Evolutionary conservation across 768 basidiomycete species (phyloP).

Genomic region (Rhizopogon rudus): DNA sequence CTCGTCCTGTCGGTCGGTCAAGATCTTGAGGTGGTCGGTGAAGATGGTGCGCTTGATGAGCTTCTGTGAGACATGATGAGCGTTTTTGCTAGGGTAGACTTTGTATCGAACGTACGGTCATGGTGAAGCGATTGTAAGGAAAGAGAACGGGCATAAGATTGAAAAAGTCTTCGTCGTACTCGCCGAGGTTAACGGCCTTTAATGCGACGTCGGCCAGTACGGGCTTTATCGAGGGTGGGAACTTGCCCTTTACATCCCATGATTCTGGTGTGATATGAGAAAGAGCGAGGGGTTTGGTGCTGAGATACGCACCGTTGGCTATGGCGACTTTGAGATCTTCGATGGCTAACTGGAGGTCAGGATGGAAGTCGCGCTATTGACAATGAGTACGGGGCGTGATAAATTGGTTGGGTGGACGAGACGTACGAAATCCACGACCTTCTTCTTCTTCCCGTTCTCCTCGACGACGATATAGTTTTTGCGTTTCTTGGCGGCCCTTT

Average conservation of each 20-base stretch:
- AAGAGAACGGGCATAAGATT: constrained; percentile 82
- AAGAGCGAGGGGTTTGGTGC: neutral
- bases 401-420: neutral
- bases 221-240: constrained; percentile 78
- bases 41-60: constrained; percentile 90
- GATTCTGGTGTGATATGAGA: constrained; percentile 41
- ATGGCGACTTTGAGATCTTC: constrained; percentile 59
- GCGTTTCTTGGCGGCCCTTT: constrained; percentile 43
- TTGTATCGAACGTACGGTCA: constrained; percentile 53
- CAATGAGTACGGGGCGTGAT: neutral
- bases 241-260: constrained; percentile 84
- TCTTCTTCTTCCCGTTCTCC: constrained; percentile 67
- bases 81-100: neutral
- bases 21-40: constrained; percentile 59
- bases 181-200: constrained; percentile 74
- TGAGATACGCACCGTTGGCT: constrained; percentile 39
- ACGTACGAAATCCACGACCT: constrained; percentile 61
- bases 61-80: constrained; percentile 51
- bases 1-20: constrained; percentile 64
- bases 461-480: constrained; percentile 48
- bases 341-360: constrained; percentile 58
- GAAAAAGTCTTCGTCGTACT: constrained; percentile 93
- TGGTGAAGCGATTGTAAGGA: constrained; percentile 94
- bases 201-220: constrained; percentile 65
- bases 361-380: constrained; percentile 60